Conservation (phyloP, 345 rosid species). For the Crucihimalaya himalaica region DNA sequence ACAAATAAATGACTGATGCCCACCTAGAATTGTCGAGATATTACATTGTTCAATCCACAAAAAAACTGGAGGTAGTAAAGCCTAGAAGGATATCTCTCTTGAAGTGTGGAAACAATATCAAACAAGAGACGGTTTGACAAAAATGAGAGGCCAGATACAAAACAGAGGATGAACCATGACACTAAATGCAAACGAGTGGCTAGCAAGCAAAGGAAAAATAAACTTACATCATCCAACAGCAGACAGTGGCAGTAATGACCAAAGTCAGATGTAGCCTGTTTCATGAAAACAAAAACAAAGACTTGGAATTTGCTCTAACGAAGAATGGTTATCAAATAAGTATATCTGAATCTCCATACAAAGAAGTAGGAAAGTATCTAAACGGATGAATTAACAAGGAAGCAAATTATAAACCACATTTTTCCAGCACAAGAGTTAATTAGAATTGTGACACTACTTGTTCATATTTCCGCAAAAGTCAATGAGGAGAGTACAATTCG, state of each 20-base stretch:
- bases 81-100: background rate
- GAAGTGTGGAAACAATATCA: background rate
- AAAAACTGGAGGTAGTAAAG: background rate
- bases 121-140: background rate
- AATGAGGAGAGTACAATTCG: background rate
- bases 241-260: slow-evolving; percentile 86
- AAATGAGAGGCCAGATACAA: background rate
- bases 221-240: slow-evolving; percentile 99
- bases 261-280: slow-evolving; percentile 85
- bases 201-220: background rate
- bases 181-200: background rate
- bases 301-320: background rate
- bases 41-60: slow-evolving; percentile 8
- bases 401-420: background rate
- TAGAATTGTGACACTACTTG: background rate
- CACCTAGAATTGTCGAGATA: background rate
- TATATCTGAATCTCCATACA: background rate
- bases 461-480: slow-evolving; percentile 3
- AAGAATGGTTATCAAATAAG: background rate
- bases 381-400: background rate
- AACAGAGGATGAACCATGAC: slow-evolving; percentile 9
- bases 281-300: slow-evolving; percentile 1
- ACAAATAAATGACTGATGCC: background rate
- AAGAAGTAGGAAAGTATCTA: background rate
- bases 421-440: background rate